These are phyloP conservation scores for Cytospora piceae DNA, from an alignment of 2,329 filamentous ascomycete genomes.

Conservation along the genomic window DNA sequence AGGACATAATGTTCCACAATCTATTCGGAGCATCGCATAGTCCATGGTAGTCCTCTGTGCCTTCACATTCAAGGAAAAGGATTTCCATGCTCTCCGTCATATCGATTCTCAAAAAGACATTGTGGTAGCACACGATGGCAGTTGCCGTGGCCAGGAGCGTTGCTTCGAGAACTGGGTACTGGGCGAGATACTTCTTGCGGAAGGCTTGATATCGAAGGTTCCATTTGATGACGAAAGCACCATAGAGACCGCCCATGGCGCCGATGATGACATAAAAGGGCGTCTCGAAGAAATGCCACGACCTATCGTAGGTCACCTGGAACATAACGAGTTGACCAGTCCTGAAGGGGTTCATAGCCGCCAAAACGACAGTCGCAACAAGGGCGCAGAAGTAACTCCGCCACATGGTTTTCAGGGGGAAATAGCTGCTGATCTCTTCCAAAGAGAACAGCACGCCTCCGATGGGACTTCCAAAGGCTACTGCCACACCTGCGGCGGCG, in stretches of 20 bases:
- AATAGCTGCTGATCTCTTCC: conserved; percentile 97
- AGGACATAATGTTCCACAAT: conserved; percentile 76
- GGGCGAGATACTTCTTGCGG: conserved; percentile 85
- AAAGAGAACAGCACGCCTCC: conserved; percentile 95
- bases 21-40: conserved; percentile 82
- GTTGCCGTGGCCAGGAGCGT: conserved; percentile 82
- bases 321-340: conserved; percentile 99
- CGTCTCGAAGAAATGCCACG: conserved; percentile 97
- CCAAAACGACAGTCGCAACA: conserved; percentile 88
- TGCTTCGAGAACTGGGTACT: conserved; percentile 85
- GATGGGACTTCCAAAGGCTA: conserved; percentile 96
- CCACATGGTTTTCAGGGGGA: conserved; percentile 97
- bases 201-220: conserved; percentile 90
- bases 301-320: conserved; percentile 91
- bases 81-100: conserved; percentile 99
- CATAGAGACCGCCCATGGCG: conserved; percentile 91
- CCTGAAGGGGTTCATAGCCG: conserved; percentile 96
- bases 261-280: conserved; percentile 91
- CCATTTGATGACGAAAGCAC: conserved; percentile 97
- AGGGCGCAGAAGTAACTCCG: conserved; percentile 97
- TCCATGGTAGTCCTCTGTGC: conserved; percentile 83
- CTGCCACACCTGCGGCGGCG: conserved; percentile 91
- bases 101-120: conserved; percentile 92
- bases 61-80: conserved; percentile 90
- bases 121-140: conserved; percentile 93